Evolutionary conservation across 2,329 filamentous ascomycete genomes (phyloP).

Genomic region (Alternaria atra): DNA sequence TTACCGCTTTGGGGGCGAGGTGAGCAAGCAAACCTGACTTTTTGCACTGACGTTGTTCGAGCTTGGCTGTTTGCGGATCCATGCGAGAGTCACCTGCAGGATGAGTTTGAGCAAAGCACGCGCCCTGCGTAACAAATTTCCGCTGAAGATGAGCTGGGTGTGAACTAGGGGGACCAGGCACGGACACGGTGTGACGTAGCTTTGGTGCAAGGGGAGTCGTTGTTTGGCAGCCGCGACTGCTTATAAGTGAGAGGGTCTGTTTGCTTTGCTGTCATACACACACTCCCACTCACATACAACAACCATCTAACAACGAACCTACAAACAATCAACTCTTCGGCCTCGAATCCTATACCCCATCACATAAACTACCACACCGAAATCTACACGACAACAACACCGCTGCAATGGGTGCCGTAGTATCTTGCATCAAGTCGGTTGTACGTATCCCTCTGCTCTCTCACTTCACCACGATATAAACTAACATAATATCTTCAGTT

Average conservation of each 20-base stretch:
- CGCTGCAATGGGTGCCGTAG: slow-evolving; percentile 78
- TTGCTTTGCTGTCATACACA: slow-evolving; percentile 54
- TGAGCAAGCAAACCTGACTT: slow-evolving; percentile 14
- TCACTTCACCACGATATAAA: not conserved
- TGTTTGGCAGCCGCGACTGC: slow-evolving; percentile 4
- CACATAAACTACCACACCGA: not conserved
- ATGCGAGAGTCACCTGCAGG: slow-evolving; percentile 9
- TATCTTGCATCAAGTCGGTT: slow-evolving; percentile 66
- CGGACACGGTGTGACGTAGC: slow-evolving; percentile 20
- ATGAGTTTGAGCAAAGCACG: not conserved
- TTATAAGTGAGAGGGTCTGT: slow-evolving; percentile 36
- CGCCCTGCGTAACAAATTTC: no score
- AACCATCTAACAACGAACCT: not conserved
- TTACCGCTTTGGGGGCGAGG: slow-evolving; percentile 15
- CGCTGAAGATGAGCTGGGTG: not conserved
- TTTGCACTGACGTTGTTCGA: slow-evolving; percentile 7
- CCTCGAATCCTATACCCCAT: not conserved
- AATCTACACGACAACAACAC: slow-evolving; percentile 25
- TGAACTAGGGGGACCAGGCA: slow-evolving; percentile 9
- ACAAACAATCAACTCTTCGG: not conserved
- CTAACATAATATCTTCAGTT: slow-evolving; percentile 47
- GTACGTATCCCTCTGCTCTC: slow-evolving; percentile 63
- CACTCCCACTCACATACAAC: not conserved
- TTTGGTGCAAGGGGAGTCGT: slow-evolving; percentile 5
- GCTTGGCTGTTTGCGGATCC: slow-evolving; percentile 10